Evolutionary conservation across 176 grass and related monocot species (phyloP), one percentile per base, ranked within the genome.

Genomic region (maize (Zea mays)): DNA sequence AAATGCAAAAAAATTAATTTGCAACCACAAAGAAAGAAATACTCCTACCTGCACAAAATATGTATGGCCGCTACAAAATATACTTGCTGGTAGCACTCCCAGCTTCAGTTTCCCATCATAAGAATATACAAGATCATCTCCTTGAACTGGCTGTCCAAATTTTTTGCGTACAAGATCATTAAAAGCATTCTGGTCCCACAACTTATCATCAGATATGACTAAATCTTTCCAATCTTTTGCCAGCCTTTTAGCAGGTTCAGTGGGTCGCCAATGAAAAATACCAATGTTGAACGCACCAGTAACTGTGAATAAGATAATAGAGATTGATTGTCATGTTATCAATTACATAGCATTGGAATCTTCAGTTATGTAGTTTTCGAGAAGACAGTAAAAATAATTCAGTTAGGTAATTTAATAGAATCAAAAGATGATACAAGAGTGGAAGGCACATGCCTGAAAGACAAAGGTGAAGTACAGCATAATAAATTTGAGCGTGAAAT

Each of bases 1-100:
- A 27, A 44, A 56, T 73, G 16, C 6, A 83, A 62, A 67, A 67
- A 37, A 43, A 67, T 7, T 73, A 64, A 46, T 65, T 79, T 21
- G 7, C 19, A 72, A 60, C 6, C 57, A 57, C n/a, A 77, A 89
- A 81, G 4, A 85, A 79, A 58, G 67, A 63, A 42, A 68, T 45
- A 74, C 17, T 72, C 51, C 37, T 91, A 97, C 94, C 94, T 97
- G 94, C 38, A 99, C 85, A 83, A 99, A 99, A 69, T 92, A 99
- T 57, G 92, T 99, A 80, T 99, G 96, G 11, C 96, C 96, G 38
- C 90, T 99, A 79, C 96, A 99, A 78, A 99, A 99, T 90, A 99
- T 95, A 87, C 92, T 99, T 72, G 96, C 89, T 9, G 96, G 96
- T 77, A 99, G 79, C 64, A 99, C 81, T 81, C 92, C 96, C 82